Evolutionary conservation across 163 green algal genomes (phyloP), one percentile per base, ranked within the genome.

Genomic region (Scenedesmus sp.): DNA sequence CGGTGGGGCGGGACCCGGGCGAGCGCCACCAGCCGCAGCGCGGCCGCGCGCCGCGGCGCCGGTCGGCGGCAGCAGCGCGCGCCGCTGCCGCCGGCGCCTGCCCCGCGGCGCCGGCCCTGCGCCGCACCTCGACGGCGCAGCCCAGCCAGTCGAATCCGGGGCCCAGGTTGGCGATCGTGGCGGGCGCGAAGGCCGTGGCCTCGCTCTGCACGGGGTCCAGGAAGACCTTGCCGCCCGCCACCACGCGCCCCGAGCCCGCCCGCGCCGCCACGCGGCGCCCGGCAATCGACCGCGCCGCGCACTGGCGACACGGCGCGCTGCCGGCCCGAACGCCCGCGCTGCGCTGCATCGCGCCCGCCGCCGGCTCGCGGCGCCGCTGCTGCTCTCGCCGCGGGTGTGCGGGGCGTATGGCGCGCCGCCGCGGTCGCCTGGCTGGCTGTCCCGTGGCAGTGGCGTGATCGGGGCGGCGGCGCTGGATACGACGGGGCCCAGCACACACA

Each of bases 141-240:
- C 96, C 96, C 57, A 99, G 89, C 92, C 97, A 99, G 81, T 99
- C 96, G 56, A 98, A 99, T 31, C 96, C 96, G n/a, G 95, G 95
- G 9, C 96, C 96, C 29, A 99, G 88, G 83, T 99, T 99, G 2
- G 96, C 96, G 1, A 99, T 89, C 0, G 96, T 99, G 11, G 96
- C 95, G 4, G 96, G 96, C 4, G 95, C 96, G 72, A 98, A 99
- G 0, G 94, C 95, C 0, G 84, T 86, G 17, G 60, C 74, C 28
- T 91, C 75, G 24, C 88, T 73, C 31, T 86, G 70, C 4, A 89
- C 80, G 17, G 88, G 88, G 29, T 92, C 81, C 3, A 89, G 64
- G 64, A 77, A 89, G 6, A 90, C 86, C 70, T 90, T 90, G 62
- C 85, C 85, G 44, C 83, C 83, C 9, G 74, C 74, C 42, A 81